A percentile compares a stretch with the other conserved stretches of the same genome.
Evolutionary conservation across 305 asterid genomes (phyloP).

Genomic region (Rubia peregrina): DNA sequence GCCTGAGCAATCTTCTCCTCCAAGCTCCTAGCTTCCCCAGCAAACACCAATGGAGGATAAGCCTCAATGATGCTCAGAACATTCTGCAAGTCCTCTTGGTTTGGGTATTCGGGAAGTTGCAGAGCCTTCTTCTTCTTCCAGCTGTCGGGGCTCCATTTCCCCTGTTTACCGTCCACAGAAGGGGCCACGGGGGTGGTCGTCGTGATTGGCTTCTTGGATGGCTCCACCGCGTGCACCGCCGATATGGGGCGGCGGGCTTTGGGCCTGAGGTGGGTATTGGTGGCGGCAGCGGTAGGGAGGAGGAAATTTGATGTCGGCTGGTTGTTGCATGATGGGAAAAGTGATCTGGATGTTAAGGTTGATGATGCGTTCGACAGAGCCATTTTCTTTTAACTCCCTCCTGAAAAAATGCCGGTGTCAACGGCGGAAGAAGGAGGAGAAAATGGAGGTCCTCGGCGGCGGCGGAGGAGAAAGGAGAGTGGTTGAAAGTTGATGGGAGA

Average conservation of each 20-base stretch:
- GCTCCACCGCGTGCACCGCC: slow-evolving; percentile 71
- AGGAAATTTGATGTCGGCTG: slow-evolving; percentile 22
- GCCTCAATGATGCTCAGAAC: slow-evolving; percentile 54
- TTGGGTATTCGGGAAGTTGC: slow-evolving; percentile 73
- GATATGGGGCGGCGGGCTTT: slow-evolving; percentile 41
- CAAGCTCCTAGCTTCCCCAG: slow-evolving; percentile 70
- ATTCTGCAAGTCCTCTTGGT: slow-evolving; percentile 42
- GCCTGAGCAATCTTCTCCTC: slow-evolving; percentile 75
- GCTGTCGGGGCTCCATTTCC: slow-evolving; percentile 45
- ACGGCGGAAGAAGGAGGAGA: slow-evolving; percentile 1
- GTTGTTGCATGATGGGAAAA: slow-evolving; percentile 28
- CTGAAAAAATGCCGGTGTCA: not conserved
- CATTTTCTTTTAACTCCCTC: slow-evolving; percentile 24
- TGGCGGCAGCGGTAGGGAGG: slow-evolving; percentile 16
- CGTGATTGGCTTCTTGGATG: slow-evolving; percentile 39
- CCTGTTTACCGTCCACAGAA: slow-evolving; percentile 20
- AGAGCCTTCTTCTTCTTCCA: slow-evolving; percentile 68
- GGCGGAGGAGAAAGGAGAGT: not conserved
- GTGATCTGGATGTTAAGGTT: slow-evolving; percentile 41
- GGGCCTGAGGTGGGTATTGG: slow-evolving; percentile 15
- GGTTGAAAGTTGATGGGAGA: not conserved
- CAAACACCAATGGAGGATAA: slow-evolving; percentile 68
- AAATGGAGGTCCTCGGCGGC: slow-evolving; percentile 9
- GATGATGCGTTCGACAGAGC: slow-evolving; percentile 51
- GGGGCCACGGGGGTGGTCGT: slow-evolving; percentile 22